A percentile compares a stretch with the other conserved stretches of the same genome.
These are phyloP conservation scores for Seiridium unicorne DNA, from an alignment of 2,329 filamentous ascomycete species.

Conservation along the genomic window DNA sequence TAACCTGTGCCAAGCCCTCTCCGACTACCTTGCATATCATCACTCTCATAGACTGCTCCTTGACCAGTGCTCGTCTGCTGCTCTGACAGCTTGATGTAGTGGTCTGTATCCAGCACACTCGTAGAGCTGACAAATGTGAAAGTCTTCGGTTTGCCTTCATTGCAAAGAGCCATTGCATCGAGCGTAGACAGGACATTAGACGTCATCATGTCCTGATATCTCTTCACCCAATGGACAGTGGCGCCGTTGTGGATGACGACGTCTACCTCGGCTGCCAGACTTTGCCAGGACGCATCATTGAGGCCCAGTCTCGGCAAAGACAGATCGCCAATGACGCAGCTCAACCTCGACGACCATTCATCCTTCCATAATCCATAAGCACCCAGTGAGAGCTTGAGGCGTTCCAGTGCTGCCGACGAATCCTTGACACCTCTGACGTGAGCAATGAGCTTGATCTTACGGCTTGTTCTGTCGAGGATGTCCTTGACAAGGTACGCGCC, in stretches of 20 bases:
- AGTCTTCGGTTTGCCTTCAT: conserved; percentile 73
- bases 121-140: conserved; percentile 84
- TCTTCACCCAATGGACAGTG: conserved; percentile 76
- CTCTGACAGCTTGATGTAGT: conserved; percentile 75
- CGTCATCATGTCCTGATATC: conserved; percentile 68
- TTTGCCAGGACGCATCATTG: conserved; percentile 62
- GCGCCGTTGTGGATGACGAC: conserved; percentile 82
- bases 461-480: conserved; percentile 60
- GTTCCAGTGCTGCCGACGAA: conserved; percentile 55
- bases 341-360: conserved; percentile 64
- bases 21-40: conserved; percentile 75
- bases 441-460: conserved; percentile 63
- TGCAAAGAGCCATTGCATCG: conserved; percentile 73
- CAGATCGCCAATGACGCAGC: conserved; percentile 71
- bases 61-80: conserved; percentile 59
- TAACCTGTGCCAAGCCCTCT: conserved; percentile 82
- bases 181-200: conserved; percentile 82
- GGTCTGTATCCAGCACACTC: conserved; percentile 74
- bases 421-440: conserved; percentile 70
- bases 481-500: conserved; percentile 79
- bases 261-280: conserved; percentile 65
- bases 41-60: conserved; percentile 67
- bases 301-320: conserved; percentile 72
- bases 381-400: conserved; percentile 65
- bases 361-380: conserved; percentile 80